Base-by-base conservation (phyloP, 306 rosid genomes). In the Albizia julibrissin region DNA sequence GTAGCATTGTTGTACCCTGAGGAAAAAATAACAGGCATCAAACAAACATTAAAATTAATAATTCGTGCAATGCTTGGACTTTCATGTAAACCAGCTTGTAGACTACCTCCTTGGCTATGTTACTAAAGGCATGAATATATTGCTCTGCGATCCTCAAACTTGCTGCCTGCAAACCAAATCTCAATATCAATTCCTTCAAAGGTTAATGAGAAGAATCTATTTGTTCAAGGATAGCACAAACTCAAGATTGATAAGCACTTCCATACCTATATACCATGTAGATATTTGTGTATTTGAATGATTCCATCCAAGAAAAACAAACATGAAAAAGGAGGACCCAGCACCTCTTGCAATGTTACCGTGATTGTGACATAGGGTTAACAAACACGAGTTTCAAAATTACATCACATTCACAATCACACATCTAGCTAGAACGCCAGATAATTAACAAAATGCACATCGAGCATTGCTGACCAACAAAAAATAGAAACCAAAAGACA, bases 1-100 rank as follows among this genome's bases (percentile, higher is more conserved):
- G 97, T 88, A 95, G 86, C 92, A 95, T 89, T 77, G 98, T 93
- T 70, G 98, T 93, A 76, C 99, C 87, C 99, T 93, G 90, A 69
- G 43, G 62, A 76, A 80, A 75, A 77, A 64, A 72, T 15, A 58
- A 47, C 61, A 75, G 77, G 50, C 75, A 31, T 59, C 37, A 52
- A 75, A 49, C 37, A 66, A 79, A 44, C 27, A 59, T 56, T 6
- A 31, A 71, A 52, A 15, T 26, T 69, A 76, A 73, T 42, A 68
- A 73, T 39, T 58, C 2, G 67, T 79, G 81, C 18, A 40, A 37
- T 2, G 69, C 50, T 69, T 49, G 65, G 27, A 80, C 43, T 79
- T 69, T 54, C 52, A 11, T 49, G 78, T n/a, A 39, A 24, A 84
- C 58, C 34, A 79, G 72, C 61, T 61, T 26, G 61, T 46, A 76